A percentile compares a stretch with the other conserved stretches of the same genome.
phyloP scores from a whole-genome alignment of 345 rosid genomes.

The Gossypium raimondii region DNA sequence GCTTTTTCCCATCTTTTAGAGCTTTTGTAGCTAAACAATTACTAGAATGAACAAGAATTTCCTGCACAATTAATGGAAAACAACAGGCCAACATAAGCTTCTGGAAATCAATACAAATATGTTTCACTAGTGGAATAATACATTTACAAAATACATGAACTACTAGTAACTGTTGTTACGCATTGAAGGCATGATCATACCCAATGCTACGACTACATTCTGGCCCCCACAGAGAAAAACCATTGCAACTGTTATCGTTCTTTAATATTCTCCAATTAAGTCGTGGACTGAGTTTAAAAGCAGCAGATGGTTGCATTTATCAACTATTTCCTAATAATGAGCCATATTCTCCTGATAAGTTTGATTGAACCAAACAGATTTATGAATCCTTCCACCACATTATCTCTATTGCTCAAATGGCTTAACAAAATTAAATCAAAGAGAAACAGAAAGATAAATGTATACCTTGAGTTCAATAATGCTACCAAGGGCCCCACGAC shows the following conservation, averaged over 20 bases:
- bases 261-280: not conserved
- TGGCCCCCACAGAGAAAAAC: not conserved
- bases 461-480: constrained; percentile 70
- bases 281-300: not conserved
- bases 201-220: not conserved
- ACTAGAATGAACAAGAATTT: constrained; percentile 71
- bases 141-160: not conserved
- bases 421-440: not conserved
- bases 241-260: not conserved
- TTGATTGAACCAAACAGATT: not conserved
- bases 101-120: not conserved
- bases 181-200: constrained; percentile 3
- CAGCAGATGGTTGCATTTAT: not conserved
- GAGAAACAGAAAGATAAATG: not conserved
- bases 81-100: constrained; percentile 8
- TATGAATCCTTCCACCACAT: not conserved
- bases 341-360: not conserved
- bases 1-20: constrained; percentile 45
- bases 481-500: constrained; percentile 73
- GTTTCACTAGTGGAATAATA: not conserved
- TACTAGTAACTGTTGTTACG: not conserved
- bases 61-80: constrained; percentile 46
- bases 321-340: not conserved
- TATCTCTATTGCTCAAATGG: not conserved
- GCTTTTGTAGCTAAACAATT: constrained; percentile 65